These are phyloP conservation scores for Ganoderma sinense DNA, from an alignment of 1,284 basidiomycete genomes.

Conservation along the genomic window DNA sequence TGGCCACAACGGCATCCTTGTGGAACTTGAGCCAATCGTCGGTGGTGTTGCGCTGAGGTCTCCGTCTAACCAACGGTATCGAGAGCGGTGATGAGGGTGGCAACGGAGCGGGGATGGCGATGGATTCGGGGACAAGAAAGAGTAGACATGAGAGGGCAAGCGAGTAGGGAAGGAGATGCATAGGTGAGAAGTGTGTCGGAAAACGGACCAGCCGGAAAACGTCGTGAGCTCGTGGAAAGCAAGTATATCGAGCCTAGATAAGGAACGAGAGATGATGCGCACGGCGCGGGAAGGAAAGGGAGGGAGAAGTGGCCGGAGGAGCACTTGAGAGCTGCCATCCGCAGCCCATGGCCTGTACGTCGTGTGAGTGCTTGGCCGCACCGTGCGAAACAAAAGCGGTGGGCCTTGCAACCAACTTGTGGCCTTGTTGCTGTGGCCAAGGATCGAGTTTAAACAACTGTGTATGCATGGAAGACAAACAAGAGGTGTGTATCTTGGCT, in stretches of 20 bases:
- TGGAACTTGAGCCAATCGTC: constrained; percentile 32
- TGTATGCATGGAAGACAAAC: background rate
- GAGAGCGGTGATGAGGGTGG: constrained; percentile 21
- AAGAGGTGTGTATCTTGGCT: background rate
- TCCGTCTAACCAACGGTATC: constrained; percentile 32
- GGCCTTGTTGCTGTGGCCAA: background rate
- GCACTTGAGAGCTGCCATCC: background rate
- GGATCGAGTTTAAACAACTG: background rate
- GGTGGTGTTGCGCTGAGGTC: constrained; percentile 19
- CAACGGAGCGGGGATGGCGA: constrained; percentile 31
- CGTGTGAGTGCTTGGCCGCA: background rate
- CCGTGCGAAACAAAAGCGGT: constrained; percentile 4
- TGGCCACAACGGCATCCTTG: constrained; percentile 34
- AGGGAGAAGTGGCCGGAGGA: constrained; percentile 12
- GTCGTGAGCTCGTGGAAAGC: constrained; percentile 4
- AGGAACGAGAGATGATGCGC: constrained; percentile 23
- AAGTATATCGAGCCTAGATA: constrained; percentile 18
- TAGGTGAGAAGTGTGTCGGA: constrained; percentile 12
- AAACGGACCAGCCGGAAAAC: constrained; percentile 3
- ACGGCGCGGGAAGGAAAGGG: constrained; percentile 29
- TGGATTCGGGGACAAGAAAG: constrained; percentile 26
- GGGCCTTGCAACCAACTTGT: background rate
- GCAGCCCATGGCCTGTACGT: background rate
- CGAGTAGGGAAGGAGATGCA: constrained; percentile 33
- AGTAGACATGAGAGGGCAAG: constrained; percentile 34